A percentile compares a stretch with the other conserved stretches of the same genome.
Conservation (phyloP, 1,139 yeast genomes). For the Candida sojae region DNA sequence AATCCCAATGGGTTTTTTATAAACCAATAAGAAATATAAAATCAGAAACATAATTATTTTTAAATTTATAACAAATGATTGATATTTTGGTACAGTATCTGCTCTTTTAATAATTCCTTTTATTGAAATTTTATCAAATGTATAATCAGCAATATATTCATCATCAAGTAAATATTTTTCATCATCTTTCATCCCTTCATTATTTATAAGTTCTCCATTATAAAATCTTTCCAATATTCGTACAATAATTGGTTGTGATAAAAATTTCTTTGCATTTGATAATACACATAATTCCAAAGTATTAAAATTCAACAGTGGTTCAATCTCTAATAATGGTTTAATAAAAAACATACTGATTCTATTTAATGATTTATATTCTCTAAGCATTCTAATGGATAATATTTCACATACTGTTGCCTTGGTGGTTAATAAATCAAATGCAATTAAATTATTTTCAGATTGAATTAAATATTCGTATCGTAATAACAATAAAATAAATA, state of each 20-base stretch:
- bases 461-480: conserved; percentile 51
- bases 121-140: conserved; percentile 32
- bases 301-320: conserved; percentile 29
- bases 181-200: conserved; percentile 24
- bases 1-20: conserved; percentile 28
- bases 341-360: conserved; percentile 45
- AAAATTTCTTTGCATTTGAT: conserved; percentile 54
- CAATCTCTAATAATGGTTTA: conserved; percentile 37
- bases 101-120: conserved; percentile 32
- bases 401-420: conserved; percentile 59
- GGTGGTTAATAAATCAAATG: conserved; percentile 50
- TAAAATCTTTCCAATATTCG: conserved; percentile 54
- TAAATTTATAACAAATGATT: conserved; percentile 41
- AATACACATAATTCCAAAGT: conserved; percentile 57
- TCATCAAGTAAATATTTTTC: conserved; percentile 22
- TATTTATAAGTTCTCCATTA: conserved; percentile 48
- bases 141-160: conserved; percentile 39
- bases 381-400: conserved; percentile 51
- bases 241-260: conserved; percentile 58
- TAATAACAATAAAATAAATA: conserved; percentile 37
- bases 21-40: conserved; percentile 34
- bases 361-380: conserved; percentile 49
- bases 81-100: conserved; percentile 44
- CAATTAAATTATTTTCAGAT: conserved; percentile 47
- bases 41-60: conserved; percentile 34